Evolutionary conservation across 2,329 filamentous ascomycete genomes (phyloP), one percentile per base, ranked within the genome.

Genomic region (Zelopaecilomyces penicillatus): DNA sequence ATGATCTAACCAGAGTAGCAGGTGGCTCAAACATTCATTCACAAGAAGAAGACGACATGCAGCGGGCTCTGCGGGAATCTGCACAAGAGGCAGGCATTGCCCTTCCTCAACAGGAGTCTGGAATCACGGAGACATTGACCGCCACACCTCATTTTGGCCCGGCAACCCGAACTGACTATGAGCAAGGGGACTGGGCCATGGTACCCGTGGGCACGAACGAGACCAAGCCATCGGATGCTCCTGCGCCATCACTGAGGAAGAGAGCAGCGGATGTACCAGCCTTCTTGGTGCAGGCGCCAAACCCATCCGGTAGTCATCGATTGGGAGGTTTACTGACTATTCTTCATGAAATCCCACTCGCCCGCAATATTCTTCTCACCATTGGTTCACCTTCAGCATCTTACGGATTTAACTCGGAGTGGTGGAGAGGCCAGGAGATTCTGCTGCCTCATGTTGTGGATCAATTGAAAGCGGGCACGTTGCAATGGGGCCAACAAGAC

Each of bases 371-470:
- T 3, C 62, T 83, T 9, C 65, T 83, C 3, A 57, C 63, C 27
- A 63, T 60, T 7, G 70, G 70, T 2, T 43, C 56, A 4, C 58
- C 68, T 5, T 62, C 68, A 3, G 53, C 62, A 2, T 69, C 64
- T 31, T 83, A 82, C 50, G 78, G 78, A 1, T 67, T 73, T 51
- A 69, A 76, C 50, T 64, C 63, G 9, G 71, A 77, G 47, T 83
- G 80, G 80, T 83, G 80, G 80, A 73, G 69, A 49, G 79, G 80
- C 4, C 65, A 71, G 39, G 57, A 66, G 6, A 80, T 82, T 33
- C 50, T 69, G 4, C 61, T 61, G 30, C 61, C 64, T 3, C 63
- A 68, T 7, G 55, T 62, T 28, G 56, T 69, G 4, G 56, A 58
- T 5, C 60, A 57, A 40, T 57, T 64, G 53, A 57, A 57, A 41